These are phyloP conservation scores for Arctium minus DNA, from an alignment of 129 eudicot genomes.

Conservation along the genomic window DNA sequence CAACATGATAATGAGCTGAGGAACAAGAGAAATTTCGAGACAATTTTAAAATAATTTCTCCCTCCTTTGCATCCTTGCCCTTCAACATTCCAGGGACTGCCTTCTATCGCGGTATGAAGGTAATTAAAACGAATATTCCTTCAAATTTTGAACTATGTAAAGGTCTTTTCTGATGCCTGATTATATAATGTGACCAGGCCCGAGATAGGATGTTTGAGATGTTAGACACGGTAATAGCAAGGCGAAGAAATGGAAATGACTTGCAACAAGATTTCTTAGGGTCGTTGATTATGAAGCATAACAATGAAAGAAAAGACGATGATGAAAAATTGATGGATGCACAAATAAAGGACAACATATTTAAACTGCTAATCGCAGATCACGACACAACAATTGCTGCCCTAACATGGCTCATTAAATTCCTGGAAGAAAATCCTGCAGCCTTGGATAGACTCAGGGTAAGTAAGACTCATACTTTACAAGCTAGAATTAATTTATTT, in stretches of 20 bases:
- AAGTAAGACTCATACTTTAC: too few species aligned
- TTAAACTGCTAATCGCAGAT: constrained; percentile 68
- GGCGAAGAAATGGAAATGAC: constrained; percentile 52
- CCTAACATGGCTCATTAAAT: constrained; percentile 72
- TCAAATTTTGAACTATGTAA: too few species aligned
- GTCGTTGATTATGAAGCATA: constrained; percentile 49
- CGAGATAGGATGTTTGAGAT: constrained; percentile 71
- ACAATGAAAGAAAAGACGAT: constrained; percentile 45
- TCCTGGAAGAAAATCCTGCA: constrained; percentile 59
- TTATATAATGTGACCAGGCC: constrained; percentile 33
- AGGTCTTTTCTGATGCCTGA: too few species aligned
- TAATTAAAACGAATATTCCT: not conserved
- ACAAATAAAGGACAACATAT: constrained; percentile 67
- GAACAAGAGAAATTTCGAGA: constrained; percentile 59
- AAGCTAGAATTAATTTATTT: too few species aligned
- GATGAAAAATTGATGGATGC: constrained; percentile 64
- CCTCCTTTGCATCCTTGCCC: constrained; percentile 69
- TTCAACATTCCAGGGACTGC: constrained; percentile 82
- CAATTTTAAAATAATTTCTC: constrained; percentile 69
- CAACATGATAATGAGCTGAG: too few species aligned
- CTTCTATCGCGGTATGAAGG: constrained; percentile 68
- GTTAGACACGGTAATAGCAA: constrained; percentile 54
- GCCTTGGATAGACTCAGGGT: constrained; percentile 31
- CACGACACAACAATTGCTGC: constrained; percentile 89
- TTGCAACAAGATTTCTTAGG: constrained; percentile 62